Base-by-base conservation (phyloP, 345 rosid species). In the Carallia brachiata region DNA sequence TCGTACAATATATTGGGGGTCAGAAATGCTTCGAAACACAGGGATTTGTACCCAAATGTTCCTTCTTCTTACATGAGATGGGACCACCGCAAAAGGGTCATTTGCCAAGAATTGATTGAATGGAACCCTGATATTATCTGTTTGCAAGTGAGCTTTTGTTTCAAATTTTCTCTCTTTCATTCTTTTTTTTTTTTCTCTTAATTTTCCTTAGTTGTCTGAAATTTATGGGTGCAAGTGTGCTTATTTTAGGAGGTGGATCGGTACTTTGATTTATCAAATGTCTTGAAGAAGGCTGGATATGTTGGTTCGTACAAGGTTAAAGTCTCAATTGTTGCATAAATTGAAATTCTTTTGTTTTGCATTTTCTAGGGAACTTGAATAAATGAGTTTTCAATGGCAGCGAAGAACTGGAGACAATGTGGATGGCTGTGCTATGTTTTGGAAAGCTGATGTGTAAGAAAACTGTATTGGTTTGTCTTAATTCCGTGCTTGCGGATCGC, bases 361-460 rank as follows among this genome's bases (percentile, higher is more conserved):
- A 40, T 63, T 63, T 17, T 65, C 6, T 17, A 37, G 8, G 56
- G 40, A 7, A 54, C 6, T 8, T 37, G 3, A 67, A 53, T 44
- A n/a, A 31, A 3, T 50, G 50, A 71, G 50, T 74, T 59, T 64
- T 61, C 62, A 63, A 69, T 83, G 85, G 77, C 90, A 92, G 93
- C 82, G 89, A 62, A 90, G 97, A 65, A 89, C 93, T 39, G 97
- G 93, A 74, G 87, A 79, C 80, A 61, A 73, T 78, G 84, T 75
- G 66, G 97, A 92, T 73, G 96, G 96, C 12, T 92, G 97, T 76
- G 97, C 96, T 62, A 75, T 76, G 40, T 90, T 92, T 68, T 92
- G 96, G 97, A 90, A 81, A 81, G 80, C 86, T 18, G 81, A 87
- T 40, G 82, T 73, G 97, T 90, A 71, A 76, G 79, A 18, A 34